Evolutionary conservation across 352 stramenopile species (phyloP).

Genomic region (Pythium chondricola): DNA sequence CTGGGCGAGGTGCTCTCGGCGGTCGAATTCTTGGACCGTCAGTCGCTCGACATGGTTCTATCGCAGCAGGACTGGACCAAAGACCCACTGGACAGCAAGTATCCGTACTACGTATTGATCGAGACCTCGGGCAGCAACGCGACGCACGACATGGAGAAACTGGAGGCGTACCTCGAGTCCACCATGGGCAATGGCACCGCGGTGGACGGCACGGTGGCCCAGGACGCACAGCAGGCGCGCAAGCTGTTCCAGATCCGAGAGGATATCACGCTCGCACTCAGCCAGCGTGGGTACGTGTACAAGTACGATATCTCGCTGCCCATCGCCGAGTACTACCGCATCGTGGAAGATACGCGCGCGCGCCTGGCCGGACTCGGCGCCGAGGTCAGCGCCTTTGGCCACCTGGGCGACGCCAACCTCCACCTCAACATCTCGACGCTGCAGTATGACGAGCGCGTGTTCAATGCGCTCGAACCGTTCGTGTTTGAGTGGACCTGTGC

Average conservation of each 20-base stretch:
- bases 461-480: constrained; percentile 60
- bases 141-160: constrained; percentile 90
- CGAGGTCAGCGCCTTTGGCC: constrained; percentile 87
- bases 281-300: constrained; percentile 88
- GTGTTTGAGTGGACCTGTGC: constrained; percentile 81
- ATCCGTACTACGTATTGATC: constrained; percentile 93
- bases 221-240: constrained; percentile 86
- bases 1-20: constrained; percentile 94
- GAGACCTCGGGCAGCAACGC: constrained; percentile 93
- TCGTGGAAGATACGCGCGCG: constrained; percentile 77
- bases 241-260: constrained; percentile 95
- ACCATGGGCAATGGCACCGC: constrained; percentile 69
- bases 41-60: constrained; percentile 85
- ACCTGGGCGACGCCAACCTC: constrained; percentile 96
- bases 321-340: constrained; percentile 88
- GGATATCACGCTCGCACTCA: constrained; percentile 88
- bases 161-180: constrained; percentile 79
- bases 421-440: constrained; percentile 93
- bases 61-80: constrained; percentile 60
- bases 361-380: constrained; percentile 37
- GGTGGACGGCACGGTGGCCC: constrained; percentile 89
- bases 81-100: constrained; percentile 55
- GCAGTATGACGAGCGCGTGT: constrained; percentile 58
- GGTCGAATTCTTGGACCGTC: constrained; percentile 94
- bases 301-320: constrained; percentile 98